Percentiles rank a stretch among this genome's conserved stretches.
These are phyloP conservation scores for Phoma herbarum DNA, from an alignment of 2,329 filamentous ascomycete genomes.

Conservation along the genomic window DNA sequence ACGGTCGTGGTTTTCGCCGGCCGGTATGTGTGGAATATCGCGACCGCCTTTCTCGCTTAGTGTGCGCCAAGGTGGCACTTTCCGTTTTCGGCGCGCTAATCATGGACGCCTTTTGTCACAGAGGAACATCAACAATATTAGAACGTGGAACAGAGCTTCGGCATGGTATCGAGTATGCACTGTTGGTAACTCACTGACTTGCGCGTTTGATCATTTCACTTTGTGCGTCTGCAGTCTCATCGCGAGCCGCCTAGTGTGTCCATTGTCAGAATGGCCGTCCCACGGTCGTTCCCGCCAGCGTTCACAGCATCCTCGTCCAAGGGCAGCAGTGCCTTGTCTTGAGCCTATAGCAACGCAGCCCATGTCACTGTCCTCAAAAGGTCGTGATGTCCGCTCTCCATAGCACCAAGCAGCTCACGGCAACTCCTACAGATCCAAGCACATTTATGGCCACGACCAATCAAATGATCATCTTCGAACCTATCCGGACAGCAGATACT, in stretches of 20 bases:
- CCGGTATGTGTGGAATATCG: conserved; percentile 9
- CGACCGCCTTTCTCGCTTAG: conserved; percentile 1
- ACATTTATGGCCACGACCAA: not conserved
- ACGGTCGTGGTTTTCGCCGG: conserved; percentile 20
- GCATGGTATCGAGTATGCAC: not conserved
- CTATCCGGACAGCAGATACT: not conserved
- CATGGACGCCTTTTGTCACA: not conserved
- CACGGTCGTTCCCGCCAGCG: not conserved
- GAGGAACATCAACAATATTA: not conserved
- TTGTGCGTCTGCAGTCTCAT: not conserved
- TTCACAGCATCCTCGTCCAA: not conserved
- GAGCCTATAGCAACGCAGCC: not conserved
- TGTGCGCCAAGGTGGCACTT: conserved; percentile 6
- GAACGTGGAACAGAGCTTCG: not conserved
- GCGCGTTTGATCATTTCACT: not conserved
- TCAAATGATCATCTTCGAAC: not conserved
- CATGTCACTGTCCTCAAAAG: not conserved
- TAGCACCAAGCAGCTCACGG: not conserved
- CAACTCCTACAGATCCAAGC: not conserved
- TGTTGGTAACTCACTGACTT: not conserved
- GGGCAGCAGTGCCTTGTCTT: not conserved
- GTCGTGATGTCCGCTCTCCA: not conserved
- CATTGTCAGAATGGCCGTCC: not conserved
- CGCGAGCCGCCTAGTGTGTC: not conserved
- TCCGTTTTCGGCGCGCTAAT: conserved; percentile 14